These are phyloP conservation scores for Hylodesmum podocarpum DNA, from an alignment of 306 rosid genomes.

Conservation along the genomic window DNA sequence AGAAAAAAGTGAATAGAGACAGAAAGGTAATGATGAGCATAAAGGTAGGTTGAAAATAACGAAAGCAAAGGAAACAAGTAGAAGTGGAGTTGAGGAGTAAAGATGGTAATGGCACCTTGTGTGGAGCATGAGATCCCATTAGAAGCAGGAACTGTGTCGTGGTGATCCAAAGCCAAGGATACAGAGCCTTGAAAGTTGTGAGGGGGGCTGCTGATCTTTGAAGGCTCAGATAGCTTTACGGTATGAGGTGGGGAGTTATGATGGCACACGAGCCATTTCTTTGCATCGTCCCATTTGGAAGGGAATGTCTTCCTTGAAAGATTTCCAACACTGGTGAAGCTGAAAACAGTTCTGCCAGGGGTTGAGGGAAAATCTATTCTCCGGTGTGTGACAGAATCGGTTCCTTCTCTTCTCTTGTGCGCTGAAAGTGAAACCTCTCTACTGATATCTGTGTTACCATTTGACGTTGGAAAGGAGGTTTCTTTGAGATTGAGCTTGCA, in stretches of 20 bases:
- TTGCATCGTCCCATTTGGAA: constrained; percentile 98
- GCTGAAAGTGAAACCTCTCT: constrained; percentile 54
- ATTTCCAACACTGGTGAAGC: constrained; percentile 44
- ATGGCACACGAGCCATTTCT: constrained; percentile 82
- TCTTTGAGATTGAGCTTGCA: constrained; percentile 84
- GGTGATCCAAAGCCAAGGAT: constrained; percentile 60
- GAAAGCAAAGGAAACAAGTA: background rate
- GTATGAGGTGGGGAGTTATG: constrained; percentile 75
- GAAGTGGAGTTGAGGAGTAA: constrained; percentile 28
- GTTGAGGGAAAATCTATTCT: constrained; percentile 77
- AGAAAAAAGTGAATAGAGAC: constrained; percentile 12
- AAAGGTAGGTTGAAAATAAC: background rate
- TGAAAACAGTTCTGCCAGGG: constrained; percentile 87
- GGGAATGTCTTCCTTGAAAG: constrained; percentile 74
- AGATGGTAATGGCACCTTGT: constrained; percentile 56
- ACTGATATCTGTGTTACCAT: constrained; percentile 31
- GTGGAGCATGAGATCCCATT: constrained; percentile 43
- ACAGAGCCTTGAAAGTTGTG: constrained; percentile 38
- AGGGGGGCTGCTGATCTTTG: background rate
- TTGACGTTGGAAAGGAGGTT: constrained; percentile 78
- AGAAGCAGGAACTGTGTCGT: constrained; percentile 39
- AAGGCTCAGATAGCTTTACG: too few species aligned
- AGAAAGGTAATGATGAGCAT: constrained; percentile 18
- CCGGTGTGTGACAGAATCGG: too few species aligned
- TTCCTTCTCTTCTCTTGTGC: too few species aligned